Base-by-base conservation (phyloP, 129 eudicot species). In the Lactuca sativa region DNA sequence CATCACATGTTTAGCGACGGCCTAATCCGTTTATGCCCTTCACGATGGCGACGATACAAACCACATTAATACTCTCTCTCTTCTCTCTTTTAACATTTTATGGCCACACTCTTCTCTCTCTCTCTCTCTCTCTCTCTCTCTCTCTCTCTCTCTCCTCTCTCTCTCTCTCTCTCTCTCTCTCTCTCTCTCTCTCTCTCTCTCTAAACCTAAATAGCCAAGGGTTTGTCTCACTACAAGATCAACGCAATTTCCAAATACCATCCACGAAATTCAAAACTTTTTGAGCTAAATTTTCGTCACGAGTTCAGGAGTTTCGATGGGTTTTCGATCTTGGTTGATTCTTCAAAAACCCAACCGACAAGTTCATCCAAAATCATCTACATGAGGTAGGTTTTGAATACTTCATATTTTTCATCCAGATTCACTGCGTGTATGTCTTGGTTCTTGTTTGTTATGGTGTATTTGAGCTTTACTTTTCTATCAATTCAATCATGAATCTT, bases 151-250 rank as follows among this genome's bases (percentile, higher is more conserved):
- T 75, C 79, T 75, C n/a, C 80, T 75, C 64, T 76, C 80, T 61
- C 66, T 61, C 66, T 61, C 66, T 61, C 66, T 61, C 36, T 72
- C 73, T 32, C 61, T 44, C 59, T 75, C 79, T 75, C 66, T 61
- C 66, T 61, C 66, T 61, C 66, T 61, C 36, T 72, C 73, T 32
- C 61, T 44, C 59, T 75, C 79, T 75, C 80, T 75, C 64, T 76
- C 80, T 61, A 69, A 68, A 69, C 80, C 80, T 76, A 76, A 76
- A 76, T 75, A 60, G 61, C 52, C 65, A 69, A 62, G 70, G 58
- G 69, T 76, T 76, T 76, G 70, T 75, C 80, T 75, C 80, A 59
- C 74, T 59, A 75, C 32, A 53, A 75, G 59, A 31, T 70, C 18
- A 58, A 62, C 70, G 37, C 70, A 56, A 74, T 53, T 43, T 76